These are phyloP conservation scores for Xerocomus spinulosus DNA, from an alignment of 768 basidiomycete species.

Conservation along the genomic window DNA sequence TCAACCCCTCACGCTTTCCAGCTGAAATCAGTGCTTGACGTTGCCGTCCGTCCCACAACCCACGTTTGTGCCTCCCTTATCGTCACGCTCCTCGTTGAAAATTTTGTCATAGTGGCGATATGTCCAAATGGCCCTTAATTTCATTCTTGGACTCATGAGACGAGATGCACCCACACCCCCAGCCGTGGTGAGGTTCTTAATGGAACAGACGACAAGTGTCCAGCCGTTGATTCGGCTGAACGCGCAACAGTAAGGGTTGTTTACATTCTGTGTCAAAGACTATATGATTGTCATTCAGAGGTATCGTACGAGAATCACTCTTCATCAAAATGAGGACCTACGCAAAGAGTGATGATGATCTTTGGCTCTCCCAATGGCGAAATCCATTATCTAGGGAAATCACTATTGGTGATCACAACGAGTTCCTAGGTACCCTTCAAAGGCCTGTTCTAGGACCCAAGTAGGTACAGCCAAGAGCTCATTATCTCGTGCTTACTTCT, in stretches of 20 bases:
- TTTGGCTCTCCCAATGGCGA: slow-evolving; percentile 71
- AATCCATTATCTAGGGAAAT: slow-evolving; percentile 55
- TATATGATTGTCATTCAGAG: slow-evolving; percentile 37
- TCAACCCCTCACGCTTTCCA: slow-evolving; percentile 24
- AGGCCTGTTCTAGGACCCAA: slow-evolving; percentile 33
- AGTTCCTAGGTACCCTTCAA: slow-evolving; percentile 47
- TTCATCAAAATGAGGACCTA: slow-evolving; percentile 77
- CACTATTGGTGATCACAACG: slow-evolving; percentile 41
- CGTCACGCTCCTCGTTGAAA: slow-evolving; percentile 5
- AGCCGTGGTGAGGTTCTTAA: slow-evolving; percentile 56
- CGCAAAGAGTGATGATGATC: slow-evolving; percentile 53
- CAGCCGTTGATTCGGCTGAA: slow-evolving; percentile 63
- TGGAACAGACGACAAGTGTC: slow-evolving; percentile 61
- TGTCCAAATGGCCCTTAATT: slow-evolving; percentile 62
- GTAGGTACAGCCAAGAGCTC: slow-evolving; percentile 25
- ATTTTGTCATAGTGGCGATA: slow-evolving; percentile 68
- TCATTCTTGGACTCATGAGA: slow-evolving; percentile 57
- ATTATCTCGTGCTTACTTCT: neutral
- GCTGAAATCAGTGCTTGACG: slow-evolving; percentile 56
- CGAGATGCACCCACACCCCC: slow-evolving; percentile 54
- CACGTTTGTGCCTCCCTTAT: slow-evolving; percentile 50
- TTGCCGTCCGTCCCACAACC: slow-evolving; percentile 58
- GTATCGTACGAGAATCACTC: slow-evolving; percentile 58
- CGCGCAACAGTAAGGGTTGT: slow-evolving; percentile 52
- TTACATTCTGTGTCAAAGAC: neutral